Evolutionary conservation across 352 stramenopile species (phyloP), one percentile per base, ranked within the genome.

Genomic region (Pythium dissotocum): DNA sequence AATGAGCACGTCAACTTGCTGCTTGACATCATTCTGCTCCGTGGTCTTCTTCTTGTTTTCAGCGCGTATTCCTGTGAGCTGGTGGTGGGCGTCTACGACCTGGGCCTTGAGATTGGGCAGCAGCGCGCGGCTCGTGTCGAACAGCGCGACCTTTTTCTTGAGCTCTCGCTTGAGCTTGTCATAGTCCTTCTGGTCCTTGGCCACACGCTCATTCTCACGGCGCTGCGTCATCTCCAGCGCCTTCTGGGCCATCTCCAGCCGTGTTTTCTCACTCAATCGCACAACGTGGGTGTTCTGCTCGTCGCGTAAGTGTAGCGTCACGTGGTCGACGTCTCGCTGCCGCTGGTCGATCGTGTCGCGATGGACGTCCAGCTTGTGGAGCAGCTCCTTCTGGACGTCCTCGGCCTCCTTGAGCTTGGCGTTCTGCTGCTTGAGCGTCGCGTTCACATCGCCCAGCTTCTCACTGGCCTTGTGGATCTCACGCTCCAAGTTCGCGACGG

Each of bases 1-100:
- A 40, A 98, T 94, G 4, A 95, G 78, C 38, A 98, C 49, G 69
- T 98, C 91, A 0, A 98, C 85, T 57, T 98, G 90, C 68, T 98
- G 84, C 71, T 97, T 96, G 26, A 97, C 70, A n/a, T 93, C 80
- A 14, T 83, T 55, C 56, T 95, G 80, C 35, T 88, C 69, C 63
- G 87, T 76, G 3, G 71, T 71, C 58, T 89, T 80, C 35, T 83
- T 78, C 36, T 84, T 84, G 72, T 96, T 97, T 51, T 97, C 87
- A 4, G 65, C 63, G 26, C 77, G 53, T 4, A 93, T 46, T 3
- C 83, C 75, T 2, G 64, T 63, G 16, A 95, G 38, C 64, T 97
- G 76, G 66, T 96, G 79, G 16, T 88, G 75, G 4, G 86, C 85
- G 56, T 97, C 90, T 10, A 87, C 75, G n/a, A 97, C 81, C 63